These are phyloP conservation scores for Tetrastigma voinierianum DNA, from an alignment of 164 flowering plant genomes.

Conservation along the genomic window DNA sequence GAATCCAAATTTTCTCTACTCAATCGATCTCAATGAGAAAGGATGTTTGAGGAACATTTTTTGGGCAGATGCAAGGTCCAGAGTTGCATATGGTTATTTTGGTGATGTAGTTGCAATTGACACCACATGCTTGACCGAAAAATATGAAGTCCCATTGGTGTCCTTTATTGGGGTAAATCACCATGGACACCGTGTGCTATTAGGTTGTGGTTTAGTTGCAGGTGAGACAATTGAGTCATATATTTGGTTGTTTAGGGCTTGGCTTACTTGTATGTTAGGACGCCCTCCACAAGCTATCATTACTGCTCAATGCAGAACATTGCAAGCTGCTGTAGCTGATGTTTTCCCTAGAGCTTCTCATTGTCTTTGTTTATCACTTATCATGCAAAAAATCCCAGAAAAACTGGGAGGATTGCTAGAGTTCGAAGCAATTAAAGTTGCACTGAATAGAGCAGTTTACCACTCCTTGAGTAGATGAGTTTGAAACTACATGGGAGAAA, in stretches of 20 bases:
- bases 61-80: slow-evolving; percentile 54
- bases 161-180: slow-evolving; percentile 54
- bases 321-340: slow-evolving; percentile 41
- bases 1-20: slow-evolving; percentile 47
- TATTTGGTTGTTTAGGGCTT: slow-evolving; percentile 55
- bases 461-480: slow-evolving; percentile 36
- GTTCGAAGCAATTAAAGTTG: slow-evolving; percentile 28
- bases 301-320: slow-evolving; percentile 31
- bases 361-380: slow-evolving; percentile 28
- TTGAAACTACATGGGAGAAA: slow-evolving; percentile 49
- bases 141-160: slow-evolving; percentile 41
- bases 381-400: slow-evolving; percentile 34
- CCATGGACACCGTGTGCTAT: slow-evolving; percentile 41
- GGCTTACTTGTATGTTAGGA: slow-evolving; percentile 53
- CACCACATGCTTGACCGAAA: slow-evolving; percentile 35
- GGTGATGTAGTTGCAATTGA: slow-evolving; percentile 56
- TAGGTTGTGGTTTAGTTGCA: slow-evolving; percentile 54
- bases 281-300: slow-evolving; percentile 50
- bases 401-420: slow-evolving; percentile 30
- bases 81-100: slow-evolving; percentile 43
- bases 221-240: slow-evolving; percentile 44
- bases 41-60: slow-evolving; percentile 48
- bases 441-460: slow-evolving; percentile 30
- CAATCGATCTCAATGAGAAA: slow-evolving; percentile 49
- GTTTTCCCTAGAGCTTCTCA: slow-evolving; percentile 55